Conservation (phyloP, 208 protist genomes). For the Herpetomonas tarakana region DNA sequence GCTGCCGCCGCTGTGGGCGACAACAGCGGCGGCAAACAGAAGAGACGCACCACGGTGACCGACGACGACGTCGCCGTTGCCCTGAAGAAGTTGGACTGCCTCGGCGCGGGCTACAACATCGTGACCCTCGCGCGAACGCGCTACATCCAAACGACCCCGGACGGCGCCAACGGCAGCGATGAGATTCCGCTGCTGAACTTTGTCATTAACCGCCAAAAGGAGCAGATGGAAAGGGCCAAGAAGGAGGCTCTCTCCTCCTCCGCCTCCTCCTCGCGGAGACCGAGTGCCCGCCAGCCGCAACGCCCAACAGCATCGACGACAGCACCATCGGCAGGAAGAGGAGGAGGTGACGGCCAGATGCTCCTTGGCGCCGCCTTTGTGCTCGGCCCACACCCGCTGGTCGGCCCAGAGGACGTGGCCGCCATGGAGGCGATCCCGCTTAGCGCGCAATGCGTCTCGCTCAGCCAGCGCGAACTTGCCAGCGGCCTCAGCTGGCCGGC, state of each 20-base stretch:
- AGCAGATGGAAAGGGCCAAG: slow-evolving; percentile 33
- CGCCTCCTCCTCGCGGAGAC: not conserved
- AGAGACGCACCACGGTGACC: slow-evolving; percentile 32
- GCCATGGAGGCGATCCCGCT: slow-evolving; percentile 24
- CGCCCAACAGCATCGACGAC: no score
- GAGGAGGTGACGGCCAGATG: not conserved
- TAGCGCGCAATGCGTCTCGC: slow-evolving; percentile 41
- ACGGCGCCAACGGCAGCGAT: slow-evolving; percentile 57
- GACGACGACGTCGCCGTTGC: slow-evolving; percentile 69
- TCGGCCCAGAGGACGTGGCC: not conserved
- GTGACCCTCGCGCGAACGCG: slow-evolving; percentile 53
- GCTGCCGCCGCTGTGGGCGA: not conserved
- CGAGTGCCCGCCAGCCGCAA: no score
- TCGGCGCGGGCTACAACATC: slow-evolving; percentile 79
- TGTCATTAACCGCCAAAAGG: slow-evolving; percentile 39
- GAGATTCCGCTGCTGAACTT: slow-evolving; percentile 60
- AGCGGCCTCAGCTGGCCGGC: slow-evolving; percentile 49
- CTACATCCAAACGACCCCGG: slow-evolving; percentile 85
- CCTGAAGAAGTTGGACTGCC: slow-evolving; percentile 61
- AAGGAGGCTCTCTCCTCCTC: not conserved
- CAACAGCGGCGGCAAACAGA: slow-evolving; percentile 10
- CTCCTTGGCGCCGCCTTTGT: not conserved
- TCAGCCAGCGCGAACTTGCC: slow-evolving; percentile 44
- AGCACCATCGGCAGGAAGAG: no score
- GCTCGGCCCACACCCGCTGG: not conserved